These are phyloP conservation scores for Apiotrichum laibachii DNA, from an alignment of 1,284 basidiomycete species.

Conservation along the genomic window DNA sequence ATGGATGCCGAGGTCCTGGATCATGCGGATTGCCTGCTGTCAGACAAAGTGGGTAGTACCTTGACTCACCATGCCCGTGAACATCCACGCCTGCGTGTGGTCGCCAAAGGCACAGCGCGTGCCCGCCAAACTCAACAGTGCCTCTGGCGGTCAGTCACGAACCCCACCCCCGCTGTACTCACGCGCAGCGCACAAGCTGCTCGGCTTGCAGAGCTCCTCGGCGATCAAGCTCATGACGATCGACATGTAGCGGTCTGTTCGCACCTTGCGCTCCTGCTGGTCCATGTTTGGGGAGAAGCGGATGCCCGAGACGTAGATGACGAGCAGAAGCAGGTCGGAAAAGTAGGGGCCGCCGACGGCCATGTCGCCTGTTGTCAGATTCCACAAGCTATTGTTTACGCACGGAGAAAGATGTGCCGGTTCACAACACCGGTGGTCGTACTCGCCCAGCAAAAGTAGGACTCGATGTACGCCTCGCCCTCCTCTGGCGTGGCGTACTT, in stretches of 20 bases:
- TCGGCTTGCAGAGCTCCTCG: conserved; percentile 22
- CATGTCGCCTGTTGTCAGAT: conserved; percentile 24
- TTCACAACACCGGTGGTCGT: conserved; percentile 19
- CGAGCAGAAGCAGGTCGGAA: conserved; percentile 25
- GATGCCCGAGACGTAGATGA: conserved; percentile 23
- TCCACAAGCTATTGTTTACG: not conserved
- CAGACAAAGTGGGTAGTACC: not conserved
- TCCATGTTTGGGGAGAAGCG: conserved; percentile 24
- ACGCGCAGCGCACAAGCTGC: conserved; percentile 20
- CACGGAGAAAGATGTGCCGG: conserved; percentile 22
- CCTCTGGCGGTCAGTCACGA: conserved; percentile 14
- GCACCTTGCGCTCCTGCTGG: conserved; percentile 19
- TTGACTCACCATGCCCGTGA: conserved; percentile 25
- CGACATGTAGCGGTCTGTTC: conserved; percentile 20
- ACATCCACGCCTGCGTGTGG: conserved; percentile 27
- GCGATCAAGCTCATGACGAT: conserved; percentile 23
- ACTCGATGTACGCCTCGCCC: conserved; percentile 23
- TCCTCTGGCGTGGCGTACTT: conserved; percentile 26
- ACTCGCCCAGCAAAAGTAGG: conserved; percentile 27
- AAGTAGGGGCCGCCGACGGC: conserved; percentile 26
- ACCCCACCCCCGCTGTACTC: not conserved
- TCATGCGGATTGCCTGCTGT: conserved; percentile 16
- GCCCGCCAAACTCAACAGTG: conserved; percentile 22
- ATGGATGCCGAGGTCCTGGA: conserved; percentile 26
- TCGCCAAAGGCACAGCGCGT: conserved; percentile 24